Evolutionary conservation across 2,329 filamentous ascomycete genomes (phyloP), one percentile per base, ranked within the genome.

Genomic region (Piedraia hortae): DNA sequence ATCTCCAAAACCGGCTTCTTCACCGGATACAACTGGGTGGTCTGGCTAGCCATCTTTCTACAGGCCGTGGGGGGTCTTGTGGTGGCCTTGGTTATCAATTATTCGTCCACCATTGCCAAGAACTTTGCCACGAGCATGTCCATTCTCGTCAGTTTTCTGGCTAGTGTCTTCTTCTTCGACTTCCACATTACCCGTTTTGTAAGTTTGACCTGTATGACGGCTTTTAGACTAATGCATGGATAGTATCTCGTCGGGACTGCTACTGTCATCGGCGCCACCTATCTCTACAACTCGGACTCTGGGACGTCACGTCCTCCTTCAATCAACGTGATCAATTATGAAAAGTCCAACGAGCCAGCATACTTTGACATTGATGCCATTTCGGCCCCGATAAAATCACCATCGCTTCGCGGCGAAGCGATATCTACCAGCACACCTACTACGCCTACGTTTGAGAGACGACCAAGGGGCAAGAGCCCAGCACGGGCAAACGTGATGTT

Each of bases 91-190:
- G 74, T 70, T 41, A 70, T 85, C 43, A 73, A 70, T 30, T 74
- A 77, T 39, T 66, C 72, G 4, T 72, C 85, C 48, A 88, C 85
- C 38, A 88, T 89, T 40, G 69, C 75, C 27, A 89, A 88, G 53
- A 90, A 85, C 41, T 80, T 89, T 46, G 78, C 82, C 4, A 82
- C 78, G 4, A 85, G 74, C 36, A 74, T 89, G 29, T 90, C 77
- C 38, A 88, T 93, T 29, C 54, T 91, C 25, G 50, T 91, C 21
- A 88, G 74, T 41, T 78, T 80, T 31, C 33, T 91, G 8, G 73
- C 74, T 23, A 90, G 78, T 39, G 59, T 89, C 2, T 68, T 64
- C 46, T 70, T 90, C 32, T 90, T 93, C 42, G 59, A 80, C 21
- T 75, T 89, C 32, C 47, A 63, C 21, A 59, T 85, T 19, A 73